Evolutionary conservation across 2,329 filamentous ascomycete genomes (phyloP), one percentile per base, ranked within the genome.

Genomic region (Emergomyces orientalis): DNA sequence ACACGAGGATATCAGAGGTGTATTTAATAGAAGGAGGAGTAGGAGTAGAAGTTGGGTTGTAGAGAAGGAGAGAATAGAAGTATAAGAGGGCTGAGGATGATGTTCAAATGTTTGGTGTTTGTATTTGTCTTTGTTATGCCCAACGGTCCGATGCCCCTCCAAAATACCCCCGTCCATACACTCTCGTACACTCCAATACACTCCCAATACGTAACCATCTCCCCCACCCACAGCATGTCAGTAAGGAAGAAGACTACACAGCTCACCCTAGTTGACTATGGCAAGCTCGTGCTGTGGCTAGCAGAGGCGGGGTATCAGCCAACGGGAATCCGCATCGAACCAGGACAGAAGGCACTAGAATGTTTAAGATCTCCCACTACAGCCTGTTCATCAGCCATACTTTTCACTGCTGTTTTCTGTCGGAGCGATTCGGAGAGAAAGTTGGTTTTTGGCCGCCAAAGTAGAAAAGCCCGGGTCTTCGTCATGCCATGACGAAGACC

Each of bases 61-160:
- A 19, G 4, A 32, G 41, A 22, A 60, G 17, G 25, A 43, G 37
- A 59, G 56, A 37, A 64, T 49, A 57, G 62, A 51, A 56, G 65
- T 30, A 65, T 51, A 55, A 67, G 65, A 61, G 65, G 41, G n/a
- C 32, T 57, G 54, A 41, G 37, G 32, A 5, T 41, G 11, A 14
- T 55, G n/a, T 55, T 30, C n/a, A n/a, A n/a, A n/a, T n/a, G 22
- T 55, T 56, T 13, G 13, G 13, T 13, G 9, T 47, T 13, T 47
- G 43, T 30, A 14, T 27, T 54, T 17, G 19, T 54, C 3, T 17
- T 54, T 32, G 30, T 54, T 52, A 8, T 52, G 27, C 8, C 4
- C 32, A 3, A 32, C 32, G 32, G 32, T 54, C 34, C 32, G 30
- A 34, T 56, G 54, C 54, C 54, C 54, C 54, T 25, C 32, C 54